Base-by-base conservation (phyloP, 306 rosid species). In the Prunus kanzakura region DNA sequence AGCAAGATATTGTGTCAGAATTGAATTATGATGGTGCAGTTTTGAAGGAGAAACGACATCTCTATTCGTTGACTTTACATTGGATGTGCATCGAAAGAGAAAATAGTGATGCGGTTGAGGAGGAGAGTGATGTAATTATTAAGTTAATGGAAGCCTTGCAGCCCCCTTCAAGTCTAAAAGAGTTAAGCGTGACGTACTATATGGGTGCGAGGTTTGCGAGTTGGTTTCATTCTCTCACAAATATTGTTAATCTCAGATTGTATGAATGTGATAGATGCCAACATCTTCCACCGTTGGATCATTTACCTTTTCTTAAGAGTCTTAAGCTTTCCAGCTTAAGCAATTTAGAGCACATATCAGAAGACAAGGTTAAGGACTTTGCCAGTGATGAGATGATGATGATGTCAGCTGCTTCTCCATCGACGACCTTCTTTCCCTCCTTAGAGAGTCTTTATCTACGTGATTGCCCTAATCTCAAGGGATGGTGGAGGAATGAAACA, bases 361-460 rank as follows among this genome's bases (percentile, higher is more conserved):
- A 55, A 38, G 27, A 30, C 16, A 10, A 3, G 7, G 10, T 10
- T 4, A 25, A 52, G 0, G n/a, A 6, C 35, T 32, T 4, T 11
- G 11, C 1, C 10, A 12, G 4, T 55, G 41, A 7, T 30, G 49
- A 49, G 54, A 23, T 23, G 27, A 25, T 25, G 25, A 45, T 45
- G 49, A 45, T 45, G 12, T 30, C 32, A 30, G 32, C 5, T 30
- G 5, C 32, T 30, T 30, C 32, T 30, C 32, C 32, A 30, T 30
- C 5, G 32, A 45, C 12, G 47, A 5, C 60, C 27, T 74, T 78
- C 70, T 78, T 79, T 49, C 87, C 79, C 19, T 79, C 84, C 54
- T 30, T 76, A 41, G 47, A 67, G 41, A 0, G 0, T 12, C 57
- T 68, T 7, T 0, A 0, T 0, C 27, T 73, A 2, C 0, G 0